phyloP scores from a whole-genome alignment of 768 basidiomycete genomes.

The Chalciporus chontae region DNA sequence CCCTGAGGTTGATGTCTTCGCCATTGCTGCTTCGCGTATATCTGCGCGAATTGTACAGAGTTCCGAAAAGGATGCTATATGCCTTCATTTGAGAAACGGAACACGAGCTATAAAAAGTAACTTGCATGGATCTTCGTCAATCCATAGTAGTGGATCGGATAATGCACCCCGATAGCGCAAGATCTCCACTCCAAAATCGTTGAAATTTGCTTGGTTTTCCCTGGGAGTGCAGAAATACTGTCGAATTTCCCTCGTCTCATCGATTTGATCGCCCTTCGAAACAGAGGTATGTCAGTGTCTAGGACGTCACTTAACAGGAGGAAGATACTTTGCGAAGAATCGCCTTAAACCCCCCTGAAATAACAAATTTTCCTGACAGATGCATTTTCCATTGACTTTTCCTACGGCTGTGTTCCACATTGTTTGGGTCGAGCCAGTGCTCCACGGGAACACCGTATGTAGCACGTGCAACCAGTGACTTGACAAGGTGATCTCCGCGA shows the following conservation, averaged over 20 bases:
- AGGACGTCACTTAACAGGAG: not conserved
- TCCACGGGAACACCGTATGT: not conserved
- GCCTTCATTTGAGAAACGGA: not conserved
- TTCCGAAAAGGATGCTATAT: not conserved
- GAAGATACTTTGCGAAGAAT: constrained; percentile 4
- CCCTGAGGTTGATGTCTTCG: not conserved
- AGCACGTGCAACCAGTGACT: constrained; percentile 1
- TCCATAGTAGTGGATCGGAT: constrained; percentile 2
- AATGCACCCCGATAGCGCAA: constrained; percentile 1
- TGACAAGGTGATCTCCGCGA: not conserved
- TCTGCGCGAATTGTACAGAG: not conserved
- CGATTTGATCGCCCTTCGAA: constrained; percentile 2
- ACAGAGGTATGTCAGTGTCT: not conserved
- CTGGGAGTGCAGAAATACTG: not conserved
- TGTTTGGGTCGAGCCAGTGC: not conserved
- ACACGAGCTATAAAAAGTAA: not conserved
- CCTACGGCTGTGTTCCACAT: constrained; percentile 5
- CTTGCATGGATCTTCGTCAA: constrained; percentile 8
- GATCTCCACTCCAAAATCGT: not conserved
- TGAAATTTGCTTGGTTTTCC: not conserved
- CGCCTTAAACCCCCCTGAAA: not conserved
- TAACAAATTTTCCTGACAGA: not conserved
- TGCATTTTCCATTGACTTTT: not conserved
- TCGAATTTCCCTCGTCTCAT: constrained; percentile 2
- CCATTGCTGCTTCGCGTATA: not conserved